These are phyloP conservation scores for Arabidopsis lyrata DNA, from an alignment of 441 rosid species.

Conservation along the genomic window DNA sequence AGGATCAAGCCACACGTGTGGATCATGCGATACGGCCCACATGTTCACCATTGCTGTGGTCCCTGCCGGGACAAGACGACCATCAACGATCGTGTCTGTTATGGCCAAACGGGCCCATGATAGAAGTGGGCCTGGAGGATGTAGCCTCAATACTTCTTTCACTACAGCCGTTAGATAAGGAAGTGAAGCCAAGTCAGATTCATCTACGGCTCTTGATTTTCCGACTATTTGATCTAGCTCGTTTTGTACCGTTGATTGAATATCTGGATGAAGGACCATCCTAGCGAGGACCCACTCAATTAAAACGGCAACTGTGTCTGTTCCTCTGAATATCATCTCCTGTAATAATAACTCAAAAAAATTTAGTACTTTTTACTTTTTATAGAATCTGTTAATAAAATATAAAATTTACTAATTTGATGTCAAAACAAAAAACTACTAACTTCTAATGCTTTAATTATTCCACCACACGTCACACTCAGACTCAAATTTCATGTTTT, in stretches of 20 bases:
- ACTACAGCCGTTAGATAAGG: slow-evolving; percentile 61
- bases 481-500: not conserved
- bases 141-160: slow-evolving; percentile 70
- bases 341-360: slow-evolving; percentile 32
- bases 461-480: slow-evolving; percentile 29
- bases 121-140: slow-evolving; percentile 75
- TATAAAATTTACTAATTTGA: slow-evolving; percentile 2
- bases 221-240: slow-evolving; percentile 65
- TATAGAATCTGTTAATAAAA: slow-evolving; percentile 36
- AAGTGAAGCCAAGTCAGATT: slow-evolving; percentile 50
- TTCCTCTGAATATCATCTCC: slow-evolving; percentile 83
- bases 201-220: slow-evolving; percentile 54
- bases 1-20: slow-evolving; percentile 64
- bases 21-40: slow-evolving; percentile 80
- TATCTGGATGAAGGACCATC: slow-evolving; percentile 62
- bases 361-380: slow-evolving; percentile 4
- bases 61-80: slow-evolving; percentile 61
- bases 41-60: slow-evolving; percentile 82
- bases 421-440: not conserved
- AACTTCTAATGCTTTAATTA: not conserved
- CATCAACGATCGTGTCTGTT: slow-evolving; percentile 61
- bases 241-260: slow-evolving; percentile 60
- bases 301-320: slow-evolving; percentile 70
- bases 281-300: slow-evolving; percentile 80
- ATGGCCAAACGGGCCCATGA: slow-evolving; percentile 79